Percentiles rank a stretch among this genome's conserved stretches.
phyloP scores from a whole-genome alignment of 257 asterid genomes.

The Linaria vulgaris region DNA sequence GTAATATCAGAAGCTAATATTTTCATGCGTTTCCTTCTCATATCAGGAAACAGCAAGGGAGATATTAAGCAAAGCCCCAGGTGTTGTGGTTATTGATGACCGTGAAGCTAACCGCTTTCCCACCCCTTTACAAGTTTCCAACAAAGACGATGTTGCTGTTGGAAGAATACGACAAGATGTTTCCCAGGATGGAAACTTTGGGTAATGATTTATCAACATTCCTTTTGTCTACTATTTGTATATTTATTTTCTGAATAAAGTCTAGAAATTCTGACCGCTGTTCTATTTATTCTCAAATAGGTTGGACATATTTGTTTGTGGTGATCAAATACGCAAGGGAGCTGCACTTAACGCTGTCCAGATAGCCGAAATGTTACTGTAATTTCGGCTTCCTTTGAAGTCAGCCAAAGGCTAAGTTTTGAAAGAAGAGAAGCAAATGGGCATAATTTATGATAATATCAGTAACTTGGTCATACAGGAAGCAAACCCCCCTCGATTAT shows the following conservation, averaged over 20 bases:
- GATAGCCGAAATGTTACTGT: conserved; percentile 80
- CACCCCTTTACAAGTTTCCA: conserved; percentile 85
- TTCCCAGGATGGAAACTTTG: conserved; percentile 82
- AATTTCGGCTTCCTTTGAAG: conserved; percentile 1
- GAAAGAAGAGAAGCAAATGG: no score
- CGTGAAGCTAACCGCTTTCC: conserved; percentile 79
- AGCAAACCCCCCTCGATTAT: no score
- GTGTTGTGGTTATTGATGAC: conserved; percentile 77
- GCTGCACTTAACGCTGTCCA: conserved; percentile 91
- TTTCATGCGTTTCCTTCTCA: background rate
- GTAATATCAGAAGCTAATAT: no score
- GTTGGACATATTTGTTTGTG: conserved; percentile 91
- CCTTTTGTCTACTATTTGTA: background rate
- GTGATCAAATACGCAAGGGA: conserved; percentile 97
- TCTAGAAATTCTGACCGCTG: background rate
- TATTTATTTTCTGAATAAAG: background rate
- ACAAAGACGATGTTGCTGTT: conserved; percentile 87
- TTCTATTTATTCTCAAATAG: conserved; percentile 30
- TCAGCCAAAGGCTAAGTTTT: no score
- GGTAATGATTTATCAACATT: conserved; percentile 41
- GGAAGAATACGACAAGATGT: conserved; percentile 90
- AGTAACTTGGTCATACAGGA: no score
- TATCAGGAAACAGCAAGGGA: conserved; percentile 63
- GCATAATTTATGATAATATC: no score
- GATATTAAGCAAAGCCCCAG: conserved; percentile 73